phyloP scores from a whole-genome alignment of 805 yeast genomes.

The Yamadazyma takamatsuzukensis region DNA sequence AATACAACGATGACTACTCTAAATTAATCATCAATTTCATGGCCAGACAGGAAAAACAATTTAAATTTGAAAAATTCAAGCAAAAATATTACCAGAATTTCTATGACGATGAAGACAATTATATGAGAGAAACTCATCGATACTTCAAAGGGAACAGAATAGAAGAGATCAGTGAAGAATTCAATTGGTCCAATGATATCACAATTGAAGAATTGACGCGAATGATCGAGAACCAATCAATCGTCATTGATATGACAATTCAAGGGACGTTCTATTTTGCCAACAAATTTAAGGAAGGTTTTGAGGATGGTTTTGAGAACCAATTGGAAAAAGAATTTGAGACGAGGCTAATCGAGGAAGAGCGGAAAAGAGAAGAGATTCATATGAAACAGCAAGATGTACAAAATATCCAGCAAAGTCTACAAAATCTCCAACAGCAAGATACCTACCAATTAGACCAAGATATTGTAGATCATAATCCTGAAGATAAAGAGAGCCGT shows the following conservation, averaged over 20 bases:
- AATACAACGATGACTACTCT: constrained; percentile 19
- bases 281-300: constrained; percentile 29
- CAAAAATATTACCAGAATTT: constrained; percentile 10
- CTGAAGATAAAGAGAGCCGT: too few species aligned
- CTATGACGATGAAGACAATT: constrained; percentile 12
- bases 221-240: constrained; percentile 52
- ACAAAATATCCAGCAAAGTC: too few species aligned
- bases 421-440: too few species aligned
- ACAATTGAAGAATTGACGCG: constrained; percentile 60
- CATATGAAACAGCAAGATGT: too few species aligned
- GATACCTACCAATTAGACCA: too few species aligned
- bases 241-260: constrained; percentile 66
- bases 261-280: constrained; percentile 62
- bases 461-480: too few species aligned
- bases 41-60: constrained; percentile 19
- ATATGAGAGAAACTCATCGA: constrained; percentile 14
- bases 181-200: constrained; percentile 65
- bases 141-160: constrained; percentile 32
- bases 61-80: constrained; percentile 21
- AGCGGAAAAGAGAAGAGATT: too few species aligned
- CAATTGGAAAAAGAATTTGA: too few species aligned
- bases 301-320: not conserved
- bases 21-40: constrained; percentile 23
- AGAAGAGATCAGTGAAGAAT: constrained; percentile 43
- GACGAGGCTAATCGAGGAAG: too few species aligned